These are phyloP conservation scores for Myochromella boudieri DNA, from an alignment of 768 basidiomycete species.

Conservation along the genomic window DNA sequence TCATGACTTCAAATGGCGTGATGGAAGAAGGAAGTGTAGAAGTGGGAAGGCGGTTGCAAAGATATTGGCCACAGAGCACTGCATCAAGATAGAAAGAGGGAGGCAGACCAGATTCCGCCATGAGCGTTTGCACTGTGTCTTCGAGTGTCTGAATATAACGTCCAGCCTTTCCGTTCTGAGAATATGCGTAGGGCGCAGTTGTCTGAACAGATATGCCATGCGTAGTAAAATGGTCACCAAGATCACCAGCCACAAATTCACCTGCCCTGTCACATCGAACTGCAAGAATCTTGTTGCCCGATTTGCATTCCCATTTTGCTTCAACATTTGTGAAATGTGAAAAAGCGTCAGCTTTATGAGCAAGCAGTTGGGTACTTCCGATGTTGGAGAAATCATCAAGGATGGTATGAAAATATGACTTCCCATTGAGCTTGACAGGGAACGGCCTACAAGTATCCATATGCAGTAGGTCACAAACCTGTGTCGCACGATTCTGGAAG, in stretches of 20 bases:
- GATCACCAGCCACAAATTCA: background rate
- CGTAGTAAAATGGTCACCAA: background rate
- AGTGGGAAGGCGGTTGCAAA: conserved; percentile 21
- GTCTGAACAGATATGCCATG: conserved; percentile 22
- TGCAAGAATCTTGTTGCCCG: background rate
- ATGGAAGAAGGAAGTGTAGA: conserved; percentile 21
- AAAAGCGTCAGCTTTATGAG: conserved; percentile 6
- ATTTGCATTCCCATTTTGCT: conserved; percentile 6
- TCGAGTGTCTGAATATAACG: conserved; percentile 1
- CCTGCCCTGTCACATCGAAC: background rate
- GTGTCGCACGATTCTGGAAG: background rate
- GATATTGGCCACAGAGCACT: conserved; percentile 16
- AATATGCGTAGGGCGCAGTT: conserved; percentile 17
- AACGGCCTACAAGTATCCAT: no score
- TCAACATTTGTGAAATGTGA: background rate
- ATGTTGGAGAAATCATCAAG: conserved; percentile 22
- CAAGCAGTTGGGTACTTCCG: conserved; percentile 11
- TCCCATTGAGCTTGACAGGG: no score
- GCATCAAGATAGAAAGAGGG: conserved; percentile 23
- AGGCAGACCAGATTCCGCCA: conserved; percentile 15
- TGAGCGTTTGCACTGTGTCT: background rate
- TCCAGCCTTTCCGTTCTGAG: conserved; percentile 8
- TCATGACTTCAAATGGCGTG: no score
- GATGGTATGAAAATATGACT: no score
- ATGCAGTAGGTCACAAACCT: conserved; percentile 20